Base-by-base conservation (phyloP, 805 yeast genomes). In the Hanseniaspora guilliermondii region DNA sequence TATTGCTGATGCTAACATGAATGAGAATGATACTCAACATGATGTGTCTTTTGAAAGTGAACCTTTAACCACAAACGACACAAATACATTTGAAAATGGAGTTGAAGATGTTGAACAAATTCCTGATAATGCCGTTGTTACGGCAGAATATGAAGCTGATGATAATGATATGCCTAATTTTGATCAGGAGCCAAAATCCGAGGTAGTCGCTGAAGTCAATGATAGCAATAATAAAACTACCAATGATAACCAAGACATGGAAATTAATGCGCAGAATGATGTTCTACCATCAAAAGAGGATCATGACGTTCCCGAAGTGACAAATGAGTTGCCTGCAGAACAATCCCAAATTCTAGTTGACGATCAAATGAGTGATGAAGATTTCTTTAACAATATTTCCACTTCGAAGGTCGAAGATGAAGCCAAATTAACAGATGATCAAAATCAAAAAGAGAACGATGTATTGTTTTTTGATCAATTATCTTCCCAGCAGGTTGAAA, bases 131-230 rank as follows among this genome's bases (percentile, higher is more conserved):
- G 42, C 30, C 25, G 47, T 24, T 36, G 49, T 53, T 30, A 49
- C 47, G 27, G 55, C 47, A 45, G 47, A 49, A 37, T 47, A 45
- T 27, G 40, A 36, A 37, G 50, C 50, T 27, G 50, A 53, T 3
- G 45, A 53, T 30, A 30, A 30, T 25, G 50, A 42, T 9, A 16
- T 41, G 16, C 17, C 17, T 22, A 8, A 1, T 12, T 12, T 27
- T 39, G 21, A n/a, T 14, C 16, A 12, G 4, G 9, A 39, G 7
- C 42, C 42, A 39, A 21, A 6, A 2, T 6, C 12, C 8, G 42
- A 39, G 24, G 42, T 22, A 30, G 33, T 11, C 12, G 14, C 33
- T 22, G 27, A 22, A 22, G 3, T 14, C 2, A n/a, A 39, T 22
- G 25, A 39, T 39, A 21, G 24, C 17, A 24, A 16, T 36, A 17